Evolutionary conservation across 768 basidiomycete genomes (phyloP).

Genomic region (Leccinum variicolor): DNA sequence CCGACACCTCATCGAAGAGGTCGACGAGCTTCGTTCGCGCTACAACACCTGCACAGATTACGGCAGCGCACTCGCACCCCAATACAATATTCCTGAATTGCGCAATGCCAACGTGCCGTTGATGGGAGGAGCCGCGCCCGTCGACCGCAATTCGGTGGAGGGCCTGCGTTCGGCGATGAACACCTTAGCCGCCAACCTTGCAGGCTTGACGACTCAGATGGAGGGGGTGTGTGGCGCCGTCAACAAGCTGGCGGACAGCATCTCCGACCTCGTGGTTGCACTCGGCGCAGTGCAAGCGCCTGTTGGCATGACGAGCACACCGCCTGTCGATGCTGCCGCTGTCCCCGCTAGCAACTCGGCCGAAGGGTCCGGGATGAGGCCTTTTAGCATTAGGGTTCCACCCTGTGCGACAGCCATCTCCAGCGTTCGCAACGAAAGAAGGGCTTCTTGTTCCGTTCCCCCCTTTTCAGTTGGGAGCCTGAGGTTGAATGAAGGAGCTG

Average conservation of each 20-base stretch:
- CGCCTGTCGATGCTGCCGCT: not conserved
- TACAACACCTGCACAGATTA: not conserved
- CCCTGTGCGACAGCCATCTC: not conserved
- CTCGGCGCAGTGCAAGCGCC: no score
- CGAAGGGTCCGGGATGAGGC: not conserved
- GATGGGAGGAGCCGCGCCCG: not conserved
- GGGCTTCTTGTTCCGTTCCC: not conserved
- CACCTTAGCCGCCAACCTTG: not conserved
- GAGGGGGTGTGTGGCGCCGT: not conserved
- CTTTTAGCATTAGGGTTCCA: not conserved
- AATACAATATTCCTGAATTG: not conserved
- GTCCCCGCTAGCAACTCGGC: not conserved
- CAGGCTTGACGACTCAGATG: not conserved
- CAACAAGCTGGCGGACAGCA: not conserved
- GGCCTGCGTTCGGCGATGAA: not conserved
- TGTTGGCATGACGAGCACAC: no score
- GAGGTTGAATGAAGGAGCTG: not conserved
- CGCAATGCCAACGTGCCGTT: not conserved
- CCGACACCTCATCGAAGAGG: not conserved
- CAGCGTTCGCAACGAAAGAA: not conserved
- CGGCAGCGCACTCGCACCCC: not conserved
- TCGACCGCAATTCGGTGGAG: not conserved
- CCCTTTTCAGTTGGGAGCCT: not conserved
- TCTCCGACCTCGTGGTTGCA: not conserved
- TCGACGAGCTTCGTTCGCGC: not conserved